phyloP scores from a whole-genome alignment of 1,284 basidiomycete genomes.

The Ustilago trichophora region DNA sequence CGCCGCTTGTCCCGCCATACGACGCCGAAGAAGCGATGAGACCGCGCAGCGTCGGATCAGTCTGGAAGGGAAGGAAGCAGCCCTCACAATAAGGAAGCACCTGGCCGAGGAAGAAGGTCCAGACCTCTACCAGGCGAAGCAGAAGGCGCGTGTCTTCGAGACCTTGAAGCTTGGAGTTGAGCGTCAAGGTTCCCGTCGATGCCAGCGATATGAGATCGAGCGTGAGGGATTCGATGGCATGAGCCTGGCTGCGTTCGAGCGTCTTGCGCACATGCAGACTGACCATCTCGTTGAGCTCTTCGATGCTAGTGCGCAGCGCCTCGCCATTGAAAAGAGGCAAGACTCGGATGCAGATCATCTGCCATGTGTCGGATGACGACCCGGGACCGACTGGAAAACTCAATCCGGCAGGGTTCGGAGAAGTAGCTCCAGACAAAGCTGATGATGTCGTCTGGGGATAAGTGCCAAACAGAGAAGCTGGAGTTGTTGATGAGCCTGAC shows the following conservation, averaged over 20 bases:
- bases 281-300: constrained; percentile 83
- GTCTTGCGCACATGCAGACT: constrained; percentile 74
- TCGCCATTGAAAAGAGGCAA: constrained; percentile 91
- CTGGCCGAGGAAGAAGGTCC: constrained; percentile 94
- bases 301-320: constrained; percentile 84
- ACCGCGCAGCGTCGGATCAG: constrained; percentile 56
- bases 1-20: background rate
- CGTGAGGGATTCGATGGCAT: constrained; percentile 73
- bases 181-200: constrained; percentile 86
- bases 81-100: constrained; percentile 86
- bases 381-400: constrained; percentile 25
- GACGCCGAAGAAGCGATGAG: constrained; percentile 32
- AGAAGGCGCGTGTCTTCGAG: constrained; percentile 73
- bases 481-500: background rate
- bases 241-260: constrained; percentile 66
- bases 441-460: constrained; percentile 9
- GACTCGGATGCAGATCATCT: constrained; percentile 81
- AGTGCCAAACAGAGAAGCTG: constrained; percentile 5
- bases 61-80: constrained; percentile 69
- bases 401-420: constrained; percentile 23
- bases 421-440: constrained; percentile 5
- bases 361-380: constrained; percentile 71
- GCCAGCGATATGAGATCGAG: constrained; percentile 84
- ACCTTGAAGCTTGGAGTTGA: constrained; percentile 82
- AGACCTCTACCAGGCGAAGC: constrained; percentile 81